A percentile compares a stretch with the other conserved stretches of the same genome.
Evolutionary conservation across 108 stramenopile species (phyloP).

Genomic region (Mediolabrus comicus): DNA sequence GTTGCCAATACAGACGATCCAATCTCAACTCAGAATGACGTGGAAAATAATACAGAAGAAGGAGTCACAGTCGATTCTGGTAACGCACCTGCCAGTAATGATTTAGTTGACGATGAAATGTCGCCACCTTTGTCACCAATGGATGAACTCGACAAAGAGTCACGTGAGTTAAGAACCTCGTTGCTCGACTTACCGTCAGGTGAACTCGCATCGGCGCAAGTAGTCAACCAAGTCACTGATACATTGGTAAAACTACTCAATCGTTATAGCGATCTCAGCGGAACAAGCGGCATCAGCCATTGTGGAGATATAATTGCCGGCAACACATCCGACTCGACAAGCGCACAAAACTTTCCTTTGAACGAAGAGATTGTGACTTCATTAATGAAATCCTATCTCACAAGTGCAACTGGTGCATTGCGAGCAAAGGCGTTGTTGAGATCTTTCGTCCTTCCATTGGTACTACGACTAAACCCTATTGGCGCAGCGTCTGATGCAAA

Average conservation of each 20-base stretch:
- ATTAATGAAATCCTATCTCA: constrained; percentile 15
- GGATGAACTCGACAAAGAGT: constrained; percentile 18
- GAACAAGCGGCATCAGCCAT: constrained; percentile 23
- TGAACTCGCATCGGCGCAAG: constrained; percentile 25
- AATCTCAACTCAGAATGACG: neutral
- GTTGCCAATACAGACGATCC: neutral
- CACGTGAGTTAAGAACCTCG: constrained; percentile 7
- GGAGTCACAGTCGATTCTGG: neutral
- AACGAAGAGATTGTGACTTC: constrained; percentile 29
- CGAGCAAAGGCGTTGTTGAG: constrained; percentile 33
- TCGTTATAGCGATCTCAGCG: constrained; percentile 30
- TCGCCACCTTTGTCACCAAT: constrained; percentile 7
- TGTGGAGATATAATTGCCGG: constrained; percentile 33
- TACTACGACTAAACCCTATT: constrained; percentile 25
- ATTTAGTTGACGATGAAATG: neutral
- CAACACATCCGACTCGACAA: neutral
- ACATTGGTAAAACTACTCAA: constrained; percentile 15
- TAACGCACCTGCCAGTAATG: neutral
- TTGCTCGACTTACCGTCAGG: constrained; percentile 30
- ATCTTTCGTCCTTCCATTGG: constrained; percentile 36
- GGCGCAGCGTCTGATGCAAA: neutral
- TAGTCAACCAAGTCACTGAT: constrained; percentile 16
- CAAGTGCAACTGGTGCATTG: constrained; percentile 32
- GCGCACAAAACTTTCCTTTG: constrained; percentile 14
- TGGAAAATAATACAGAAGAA: neutral